phyloP scores from a whole-genome alignment of 495 filamentous ascomycete genomes.

The Hypoxylon fuscum region DNA sequence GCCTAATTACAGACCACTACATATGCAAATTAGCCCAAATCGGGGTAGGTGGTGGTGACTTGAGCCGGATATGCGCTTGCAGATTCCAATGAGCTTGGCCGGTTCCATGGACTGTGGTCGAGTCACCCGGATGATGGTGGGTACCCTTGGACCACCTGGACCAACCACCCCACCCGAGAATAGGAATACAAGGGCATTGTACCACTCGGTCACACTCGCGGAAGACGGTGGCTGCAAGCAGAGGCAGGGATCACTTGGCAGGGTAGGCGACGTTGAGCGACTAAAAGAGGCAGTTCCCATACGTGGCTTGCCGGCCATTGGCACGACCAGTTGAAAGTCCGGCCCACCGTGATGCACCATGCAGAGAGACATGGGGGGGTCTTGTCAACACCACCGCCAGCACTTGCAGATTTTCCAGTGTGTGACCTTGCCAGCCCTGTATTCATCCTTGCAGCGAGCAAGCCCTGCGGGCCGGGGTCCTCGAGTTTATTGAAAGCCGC shows the following conservation, averaged over 20 bases:
- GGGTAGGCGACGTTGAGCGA: conserved; percentile 38
- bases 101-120: conserved; percentile 48
- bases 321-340: conserved; percentile 29
- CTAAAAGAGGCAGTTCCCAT: conserved; percentile 46
- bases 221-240: conserved; percentile 46
- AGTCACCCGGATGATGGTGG: conserved; percentile 42
- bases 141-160: conserved; percentile 46
- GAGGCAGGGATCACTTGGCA: conserved; percentile 39
- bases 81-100: conserved; percentile 54
- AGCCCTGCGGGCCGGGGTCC: conserved; percentile 35
- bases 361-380: conserved; percentile 27
- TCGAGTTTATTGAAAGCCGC: conserved; percentile 43
- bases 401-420: conserved; percentile 40
- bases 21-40: conserved; percentile 48
- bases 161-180: conserved; percentile 45
- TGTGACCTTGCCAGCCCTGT: conserved; percentile 46
- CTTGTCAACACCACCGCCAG: conserved; percentile 36
- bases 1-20: conserved; percentile 47
- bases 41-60: conserved; percentile 41
- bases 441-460: conserved; percentile 36
- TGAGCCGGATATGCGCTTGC: conserved; percentile 52
- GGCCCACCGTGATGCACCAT: conserved; percentile 39
- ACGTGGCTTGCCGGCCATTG: conserved; percentile 33
- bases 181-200: conserved; percentile 40
- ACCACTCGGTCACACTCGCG: conserved; percentile 47